A percentile compares a stretch with the other conserved stretches of the same genome.
Conservation (phyloP, 2,329 filamentous ascomycete species). For the Scedosporium aurantiacum region DNA sequence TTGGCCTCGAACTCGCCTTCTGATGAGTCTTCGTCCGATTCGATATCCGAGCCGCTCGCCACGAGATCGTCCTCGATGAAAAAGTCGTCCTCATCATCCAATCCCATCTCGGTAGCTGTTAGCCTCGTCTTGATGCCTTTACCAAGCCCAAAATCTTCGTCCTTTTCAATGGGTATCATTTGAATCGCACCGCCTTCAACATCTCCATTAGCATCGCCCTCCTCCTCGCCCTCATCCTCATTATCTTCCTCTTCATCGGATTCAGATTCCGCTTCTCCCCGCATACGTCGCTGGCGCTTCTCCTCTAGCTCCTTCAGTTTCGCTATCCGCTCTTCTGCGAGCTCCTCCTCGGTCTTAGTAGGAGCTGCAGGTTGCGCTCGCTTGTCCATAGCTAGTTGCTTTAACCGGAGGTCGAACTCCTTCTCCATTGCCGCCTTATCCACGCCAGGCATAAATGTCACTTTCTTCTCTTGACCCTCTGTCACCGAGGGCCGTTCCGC, state of each 20-base stretch:
- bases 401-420: constrained; percentile 77
- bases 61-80: constrained; percentile 80
- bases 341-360: constrained; percentile 86
- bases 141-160: constrained; percentile 50
- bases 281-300: constrained; percentile 76
- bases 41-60: constrained; percentile 65
- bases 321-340: constrained; percentile 63
- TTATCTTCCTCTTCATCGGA: constrained; percentile 46
- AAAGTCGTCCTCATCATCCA: constrained; percentile 94
- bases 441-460: constrained; percentile 27
- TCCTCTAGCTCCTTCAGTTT: constrained; percentile 72
- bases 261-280: constrained; percentile 61
- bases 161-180: constrained; percentile 27
- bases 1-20: constrained; percentile 33
- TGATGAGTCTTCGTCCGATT: constrained; percentile 35
- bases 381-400: constrained; percentile 72
- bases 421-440: constrained; percentile 64
- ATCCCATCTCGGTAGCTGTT: constrained; percentile 53
- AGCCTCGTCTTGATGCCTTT: constrained; percentile 44
- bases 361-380: constrained; percentile 76
- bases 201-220: constrained; percentile 23
- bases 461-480: constrained; percentile 3
- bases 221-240: constrained; percentile 26
- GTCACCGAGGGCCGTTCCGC: constrained; percentile 11
- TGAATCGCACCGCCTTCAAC: constrained; percentile 11